Conservation (phyloP, 768 basidiomycete species). For the Serendipita sp. region DNA sequence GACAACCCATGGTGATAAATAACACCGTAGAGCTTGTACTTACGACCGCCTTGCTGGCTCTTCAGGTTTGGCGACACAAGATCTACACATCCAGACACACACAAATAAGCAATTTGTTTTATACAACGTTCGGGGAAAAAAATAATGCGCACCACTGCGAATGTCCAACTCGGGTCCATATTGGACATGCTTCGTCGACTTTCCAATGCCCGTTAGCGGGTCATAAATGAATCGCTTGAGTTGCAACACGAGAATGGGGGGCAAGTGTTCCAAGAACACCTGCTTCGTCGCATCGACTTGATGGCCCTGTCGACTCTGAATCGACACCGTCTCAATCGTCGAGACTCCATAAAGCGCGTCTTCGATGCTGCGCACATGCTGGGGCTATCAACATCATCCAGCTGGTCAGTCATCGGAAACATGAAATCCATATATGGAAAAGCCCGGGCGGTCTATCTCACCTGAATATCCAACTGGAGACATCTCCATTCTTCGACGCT, state of each 20-base stretch:
- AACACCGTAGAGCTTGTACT: constrained; percentile 57
- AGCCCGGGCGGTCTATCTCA: constrained; percentile 15
- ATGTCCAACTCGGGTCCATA: constrained; percentile 70
- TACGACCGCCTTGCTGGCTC: constrained; percentile 28
- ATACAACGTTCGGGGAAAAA: neutral
- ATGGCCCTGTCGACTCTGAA: constrained; percentile 35
- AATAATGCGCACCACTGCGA: constrained; percentile 41
- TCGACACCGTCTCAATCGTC: constrained; percentile 64
- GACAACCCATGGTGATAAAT: constrained; percentile 88
- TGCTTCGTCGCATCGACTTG: constrained; percentile 59
- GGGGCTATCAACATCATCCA: constrained; percentile 30
- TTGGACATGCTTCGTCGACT: constrained; percentile 65
- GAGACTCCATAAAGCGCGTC: constrained; percentile 71
- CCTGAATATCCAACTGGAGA: constrained; percentile 79
- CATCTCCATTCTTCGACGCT: constrained; percentile 87
- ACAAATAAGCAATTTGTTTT: neutral
- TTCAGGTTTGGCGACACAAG: constrained; percentile 39
- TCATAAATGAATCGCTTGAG: constrained; percentile 88
- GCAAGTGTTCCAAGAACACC: constrained; percentile 64
- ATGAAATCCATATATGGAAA: too few relatives aligned
- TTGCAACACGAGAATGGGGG: constrained; percentile 72
- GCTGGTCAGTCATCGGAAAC: neutral
- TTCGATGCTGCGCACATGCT: constrained; percentile 58
- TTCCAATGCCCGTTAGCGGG: constrained; percentile 57
- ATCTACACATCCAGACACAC: constrained; percentile 25